These are phyloP conservation scores for Blastobotrys aristatus DNA, from an alignment of 1,139 yeast species.

Conservation along the genomic window DNA sequence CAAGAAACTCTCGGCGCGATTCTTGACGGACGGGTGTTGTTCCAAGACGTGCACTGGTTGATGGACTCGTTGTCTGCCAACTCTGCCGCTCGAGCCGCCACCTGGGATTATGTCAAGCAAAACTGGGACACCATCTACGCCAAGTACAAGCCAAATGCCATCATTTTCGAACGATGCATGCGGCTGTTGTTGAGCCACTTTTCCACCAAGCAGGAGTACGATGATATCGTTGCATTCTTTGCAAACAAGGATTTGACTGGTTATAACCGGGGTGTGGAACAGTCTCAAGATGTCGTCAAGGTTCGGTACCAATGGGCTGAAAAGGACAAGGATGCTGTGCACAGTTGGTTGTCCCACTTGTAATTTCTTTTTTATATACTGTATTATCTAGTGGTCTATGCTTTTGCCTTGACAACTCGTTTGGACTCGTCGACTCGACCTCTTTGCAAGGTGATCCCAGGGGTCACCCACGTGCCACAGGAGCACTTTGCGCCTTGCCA, in stretches of 20 bases:
- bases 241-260: conserved; percentile 47
- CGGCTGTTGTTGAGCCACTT: conserved; percentile 48
- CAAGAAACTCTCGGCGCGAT: conserved; percentile 40
- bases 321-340: conserved; percentile 34
- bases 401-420: conserved; percentile 13
- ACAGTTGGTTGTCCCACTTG: conserved; percentile 24
- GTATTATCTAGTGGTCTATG: background rate
- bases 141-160: conserved; percentile 51
- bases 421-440: conserved; percentile 71
- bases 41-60: conserved; percentile 66
- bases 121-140: conserved; percentile 49
- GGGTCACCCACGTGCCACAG: conserved; percentile 95
- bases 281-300: conserved; percentile 31
- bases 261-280: conserved; percentile 32
- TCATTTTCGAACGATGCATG: conserved; percentile 60
- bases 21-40: conserved; percentile 46
- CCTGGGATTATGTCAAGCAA: conserved; percentile 53
- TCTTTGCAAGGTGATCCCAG: conserved; percentile 77
- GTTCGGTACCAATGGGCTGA: conserved; percentile 30
- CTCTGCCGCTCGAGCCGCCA: conserved; percentile 42
- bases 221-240: conserved; percentile 50
- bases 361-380: background rate
- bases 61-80: conserved; percentile 51
- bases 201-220: conserved; percentile 41
- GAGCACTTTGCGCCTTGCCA: conserved; percentile 96